Evolutionary conservation across 2,329 filamentous ascomycete species (phyloP).

Genomic region (Fusarium albosuccineum): DNA sequence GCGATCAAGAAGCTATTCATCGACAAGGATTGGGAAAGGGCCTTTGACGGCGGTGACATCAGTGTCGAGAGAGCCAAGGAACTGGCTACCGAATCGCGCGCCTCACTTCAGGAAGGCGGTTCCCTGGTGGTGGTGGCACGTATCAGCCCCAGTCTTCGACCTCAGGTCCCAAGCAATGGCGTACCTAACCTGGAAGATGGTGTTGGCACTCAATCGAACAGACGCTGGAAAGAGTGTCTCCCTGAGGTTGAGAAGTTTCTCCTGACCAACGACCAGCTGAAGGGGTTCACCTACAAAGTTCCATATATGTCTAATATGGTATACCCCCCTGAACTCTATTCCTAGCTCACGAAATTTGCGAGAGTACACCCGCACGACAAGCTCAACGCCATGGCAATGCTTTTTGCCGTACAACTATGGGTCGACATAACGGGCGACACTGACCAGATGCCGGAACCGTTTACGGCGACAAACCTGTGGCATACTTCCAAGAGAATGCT

Average conservation of each 20-base stretch:
- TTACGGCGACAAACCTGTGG: too few species aligned
- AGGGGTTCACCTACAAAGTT: background rate
- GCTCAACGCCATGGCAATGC: constrained; percentile 5
- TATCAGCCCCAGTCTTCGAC: background rate
- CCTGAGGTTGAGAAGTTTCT: too few species aligned
- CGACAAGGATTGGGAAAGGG: accelerated
- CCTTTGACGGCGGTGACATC: background rate
- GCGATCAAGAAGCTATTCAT: background rate
- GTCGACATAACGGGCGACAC: background rate
- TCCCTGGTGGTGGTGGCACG: background rate
- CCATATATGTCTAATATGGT: background rate
- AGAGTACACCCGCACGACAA: background rate
- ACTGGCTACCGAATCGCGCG: background rate
- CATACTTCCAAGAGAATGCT: too few species aligned
- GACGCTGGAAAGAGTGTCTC: too few species aligned
- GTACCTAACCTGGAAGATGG: background rate
- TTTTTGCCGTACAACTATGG: constrained; percentile 4
- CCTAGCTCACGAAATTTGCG: background rate
- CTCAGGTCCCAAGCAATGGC: background rate
- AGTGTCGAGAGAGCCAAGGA: background rate
- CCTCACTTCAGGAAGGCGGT: background rate
- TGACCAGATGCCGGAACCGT: background rate
- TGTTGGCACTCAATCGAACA: too few species aligned
- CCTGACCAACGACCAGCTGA: too few species aligned
- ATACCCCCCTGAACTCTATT: background rate